Evolutionary conservation across 352 stramenopile genomes (phyloP).

Genomic region (Sclerospora graminicola): DNA sequence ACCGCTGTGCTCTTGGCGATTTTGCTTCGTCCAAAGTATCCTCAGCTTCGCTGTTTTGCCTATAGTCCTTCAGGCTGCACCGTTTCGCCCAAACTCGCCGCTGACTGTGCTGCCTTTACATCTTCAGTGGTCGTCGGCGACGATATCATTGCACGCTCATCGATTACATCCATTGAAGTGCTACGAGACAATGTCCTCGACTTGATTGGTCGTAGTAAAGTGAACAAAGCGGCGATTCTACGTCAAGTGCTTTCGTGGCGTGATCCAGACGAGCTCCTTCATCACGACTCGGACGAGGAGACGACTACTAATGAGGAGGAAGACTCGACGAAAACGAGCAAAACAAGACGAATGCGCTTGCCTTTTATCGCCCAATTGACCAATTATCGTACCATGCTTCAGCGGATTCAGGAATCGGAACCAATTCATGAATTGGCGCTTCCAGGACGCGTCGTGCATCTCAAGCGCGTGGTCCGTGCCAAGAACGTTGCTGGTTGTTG

Average conservation of each 20-base stretch:
- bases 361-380: constrained; percentile 52
- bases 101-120: constrained; percentile 49
- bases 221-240: constrained; percentile 74
- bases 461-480: constrained; percentile 42
- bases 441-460: constrained; percentile 65
- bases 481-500: constrained; percentile 42
- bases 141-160: constrained; percentile 78
- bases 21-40: constrained; percentile 71
- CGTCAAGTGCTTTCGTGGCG: constrained; percentile 72
- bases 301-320: too few species aligned
- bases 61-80: constrained; percentile 75
- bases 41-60: constrained; percentile 68
- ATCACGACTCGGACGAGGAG: constrained; percentile 20
- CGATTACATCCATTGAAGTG: constrained; percentile 59
- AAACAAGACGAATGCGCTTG: constrained; percentile 13
- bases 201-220: constrained; percentile 77
- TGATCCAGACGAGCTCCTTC: constrained; percentile 62
- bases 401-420: constrained; percentile 71
- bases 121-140: constrained; percentile 73
- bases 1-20: constrained; percentile 66
- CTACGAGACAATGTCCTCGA: constrained; percentile 77
- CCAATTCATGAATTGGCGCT: constrained; percentile 73
- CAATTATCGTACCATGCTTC: constrained; percentile 80
- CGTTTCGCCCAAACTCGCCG: constrained; percentile 57
- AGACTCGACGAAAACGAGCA: too few species aligned